Evolutionary conservation across 768 basidiomycete species (phyloP), one percentile per base, ranked within the genome.

Genomic region (Sutorius australiensis): DNA sequence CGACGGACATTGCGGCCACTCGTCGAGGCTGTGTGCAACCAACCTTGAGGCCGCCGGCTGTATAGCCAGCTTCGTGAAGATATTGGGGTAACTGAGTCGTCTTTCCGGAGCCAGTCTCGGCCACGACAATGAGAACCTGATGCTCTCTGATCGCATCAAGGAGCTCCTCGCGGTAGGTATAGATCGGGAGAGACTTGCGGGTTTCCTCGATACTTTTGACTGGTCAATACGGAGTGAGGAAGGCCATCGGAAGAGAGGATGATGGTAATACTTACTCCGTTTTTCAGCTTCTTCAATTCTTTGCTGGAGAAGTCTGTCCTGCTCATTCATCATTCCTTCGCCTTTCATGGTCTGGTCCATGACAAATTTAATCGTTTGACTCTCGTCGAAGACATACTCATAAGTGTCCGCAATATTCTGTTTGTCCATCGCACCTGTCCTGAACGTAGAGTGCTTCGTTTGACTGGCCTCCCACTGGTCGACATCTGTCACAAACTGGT

Each of bases 1-100:
- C 97, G 48, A 99, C 97, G 40, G 91, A 94, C 97, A 99, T 99
- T 34, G 97, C 97, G 6, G 97, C 97, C 17, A 99, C 97, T 54
- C 97, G 91, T 63, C 97, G 90, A 31, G 97, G 97, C 70, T 99
- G 97, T 0, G 97, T 99, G 64, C 97, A 99, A 0, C 67, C 68
- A 30, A 99, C 78, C 68, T 93, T 97, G 66, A 82, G 77, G 14
- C 97, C 97, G 60, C 81, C 79, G 9, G 83, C 80, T 3, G 92
- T 95, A 72, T 89, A 99, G 7, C 97, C 97, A 5, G 94, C 95
- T 75, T 99, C 97, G 66, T 98, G 92, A 4, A 99, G 84, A 68
- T 98, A 99, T 67, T 99, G 97, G 0, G 97, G 95, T 3, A 99
- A 77, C 68, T 99, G 97, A 0, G 97, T 99, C 2, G 97, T 99